Conservation (phyloP, 228 moss, liverwort and hornwort genomes). For the Sphagnum magellanicum region DNA sequence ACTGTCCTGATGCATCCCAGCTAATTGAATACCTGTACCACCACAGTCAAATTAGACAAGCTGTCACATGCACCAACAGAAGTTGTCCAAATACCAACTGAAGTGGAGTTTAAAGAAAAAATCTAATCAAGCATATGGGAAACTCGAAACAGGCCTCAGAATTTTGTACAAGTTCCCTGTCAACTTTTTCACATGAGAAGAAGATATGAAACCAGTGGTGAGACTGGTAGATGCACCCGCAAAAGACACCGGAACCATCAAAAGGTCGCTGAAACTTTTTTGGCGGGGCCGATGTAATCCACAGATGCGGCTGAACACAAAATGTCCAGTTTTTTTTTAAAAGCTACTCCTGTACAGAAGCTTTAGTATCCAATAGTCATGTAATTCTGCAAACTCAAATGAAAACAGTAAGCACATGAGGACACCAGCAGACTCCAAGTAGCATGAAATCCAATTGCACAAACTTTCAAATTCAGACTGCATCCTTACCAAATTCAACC, state of each 20-base stretch:
- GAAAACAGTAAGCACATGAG: too few relatives aligned
- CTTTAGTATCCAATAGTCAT: too few relatives aligned
- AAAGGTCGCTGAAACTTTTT: conserved; percentile 44
- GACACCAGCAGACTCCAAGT: too few relatives aligned
- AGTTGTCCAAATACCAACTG: too few relatives aligned
- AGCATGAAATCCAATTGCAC: too few relatives aligned
- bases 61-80: too few relatives aligned
- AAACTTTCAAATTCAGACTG: too few relatives aligned
- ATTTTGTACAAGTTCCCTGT: background rate
- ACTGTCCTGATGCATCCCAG: conserved; percentile 70
- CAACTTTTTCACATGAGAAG: background rate
- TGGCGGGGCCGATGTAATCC: conserved; percentile 62
- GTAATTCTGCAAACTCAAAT: too few relatives aligned
- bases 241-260: conserved; percentile 45
- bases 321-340: background rate
- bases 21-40: conserved; percentile 72
- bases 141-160: background rate
- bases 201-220: too few relatives aligned
- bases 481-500: conserved; percentile 48
- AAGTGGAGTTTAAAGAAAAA: too few relatives aligned
- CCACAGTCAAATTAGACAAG: background rate
- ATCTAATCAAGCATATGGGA: too few relatives aligned
- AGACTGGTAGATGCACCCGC: conserved; percentile 52
- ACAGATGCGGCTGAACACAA: conserved; percentile 50
- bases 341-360: too few relatives aligned